Conservation (phyloP, 1,284 basidiomycete species). For the Irpex sp. region DNA sequence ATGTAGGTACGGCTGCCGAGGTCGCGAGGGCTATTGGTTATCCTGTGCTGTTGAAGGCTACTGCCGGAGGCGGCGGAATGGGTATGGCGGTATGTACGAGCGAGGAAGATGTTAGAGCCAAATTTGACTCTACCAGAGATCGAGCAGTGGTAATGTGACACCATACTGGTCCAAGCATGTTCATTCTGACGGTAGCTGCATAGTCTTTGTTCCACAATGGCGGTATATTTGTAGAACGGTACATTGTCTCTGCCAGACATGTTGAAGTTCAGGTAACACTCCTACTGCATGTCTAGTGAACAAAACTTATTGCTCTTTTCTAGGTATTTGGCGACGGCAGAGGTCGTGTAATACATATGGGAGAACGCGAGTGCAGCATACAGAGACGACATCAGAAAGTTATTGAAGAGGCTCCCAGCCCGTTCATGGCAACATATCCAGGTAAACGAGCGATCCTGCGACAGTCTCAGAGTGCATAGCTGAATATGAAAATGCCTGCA, state of each 20-base stretch:
- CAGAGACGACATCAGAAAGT: constrained; percentile 74
- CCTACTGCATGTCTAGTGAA: too few species aligned
- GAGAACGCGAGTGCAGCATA: constrained; percentile 67
- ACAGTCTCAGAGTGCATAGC: neutral
- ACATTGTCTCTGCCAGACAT: constrained; percentile 50
- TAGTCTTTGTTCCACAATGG: constrained; percentile 49
- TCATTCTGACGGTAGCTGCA: constrained; percentile 5
- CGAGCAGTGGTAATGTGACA: constrained; percentile 39
- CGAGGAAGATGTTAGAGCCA: constrained; percentile 34
- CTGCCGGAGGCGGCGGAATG: constrained; percentile 70
- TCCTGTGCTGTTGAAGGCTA: constrained; percentile 66
- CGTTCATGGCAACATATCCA: constrained; percentile 38
- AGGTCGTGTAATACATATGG: constrained; percentile 57
- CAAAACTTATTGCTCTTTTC: too few species aligned
- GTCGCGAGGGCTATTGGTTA: constrained; percentile 44
- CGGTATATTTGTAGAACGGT: constrained; percentile 60
- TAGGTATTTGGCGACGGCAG: constrained; percentile 62
- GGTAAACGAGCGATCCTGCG: constrained; percentile 21
- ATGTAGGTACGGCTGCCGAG: constrained; percentile 38
- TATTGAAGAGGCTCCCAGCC: constrained; percentile 63
- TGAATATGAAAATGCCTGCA: too few species aligned
- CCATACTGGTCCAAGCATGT: constrained; percentile 8
- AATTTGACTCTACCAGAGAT: constrained; percentile 33
- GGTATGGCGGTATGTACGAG: constrained; percentile 55
- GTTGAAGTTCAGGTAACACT: constrained; percentile 58